phyloP scores from a whole-genome alignment of 139 green algal genomes.

The Chlamydomonas sphaeroides region DNA sequence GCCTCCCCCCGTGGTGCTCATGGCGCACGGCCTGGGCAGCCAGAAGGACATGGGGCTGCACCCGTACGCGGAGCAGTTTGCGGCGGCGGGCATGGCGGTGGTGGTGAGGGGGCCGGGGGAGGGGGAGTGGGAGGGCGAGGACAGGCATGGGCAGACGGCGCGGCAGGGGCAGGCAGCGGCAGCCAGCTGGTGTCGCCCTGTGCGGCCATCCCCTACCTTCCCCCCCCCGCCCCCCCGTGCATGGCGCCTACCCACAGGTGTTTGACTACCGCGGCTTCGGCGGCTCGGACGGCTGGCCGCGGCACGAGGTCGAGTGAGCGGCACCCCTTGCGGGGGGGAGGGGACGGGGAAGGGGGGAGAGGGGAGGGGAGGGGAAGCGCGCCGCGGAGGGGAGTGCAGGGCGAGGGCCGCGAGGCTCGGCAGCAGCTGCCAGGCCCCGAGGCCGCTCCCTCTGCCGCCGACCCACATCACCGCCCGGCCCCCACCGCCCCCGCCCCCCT shows the following conservation, averaged over 20 bases:
- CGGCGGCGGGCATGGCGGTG: constrained; percentile 49
- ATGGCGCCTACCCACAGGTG: not conserved
- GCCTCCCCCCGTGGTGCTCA: constrained; percentile 42
- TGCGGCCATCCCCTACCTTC: no score
- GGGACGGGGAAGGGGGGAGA: not conserved
- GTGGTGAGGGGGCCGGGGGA: constrained; percentile 6
- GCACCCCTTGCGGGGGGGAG: not conserved
- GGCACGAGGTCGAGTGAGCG: constrained; percentile 49
- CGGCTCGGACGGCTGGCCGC: constrained; percentile 47
- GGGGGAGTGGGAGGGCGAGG: no score
- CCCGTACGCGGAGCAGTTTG: constrained; percentile 50
- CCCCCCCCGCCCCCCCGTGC: no score
- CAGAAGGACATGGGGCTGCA: constrained; percentile 63
- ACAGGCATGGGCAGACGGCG: no score
- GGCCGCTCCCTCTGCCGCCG: no score
- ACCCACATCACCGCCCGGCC: no score
- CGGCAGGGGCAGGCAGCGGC: no score
- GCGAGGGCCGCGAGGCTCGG: no score
- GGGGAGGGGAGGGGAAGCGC: no score
- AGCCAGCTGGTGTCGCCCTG: no score
- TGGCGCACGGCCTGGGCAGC: constrained; percentile 46
- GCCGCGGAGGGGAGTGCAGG: no score
- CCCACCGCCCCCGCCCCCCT: not conserved
- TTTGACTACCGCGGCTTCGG: constrained; percentile 66
- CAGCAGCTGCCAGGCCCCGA: no score